Evolutionary conservation across 2,329 filamentous ascomycete genomes (phyloP).

Genomic region (Stagonosporopsis rhizophila): DNA sequence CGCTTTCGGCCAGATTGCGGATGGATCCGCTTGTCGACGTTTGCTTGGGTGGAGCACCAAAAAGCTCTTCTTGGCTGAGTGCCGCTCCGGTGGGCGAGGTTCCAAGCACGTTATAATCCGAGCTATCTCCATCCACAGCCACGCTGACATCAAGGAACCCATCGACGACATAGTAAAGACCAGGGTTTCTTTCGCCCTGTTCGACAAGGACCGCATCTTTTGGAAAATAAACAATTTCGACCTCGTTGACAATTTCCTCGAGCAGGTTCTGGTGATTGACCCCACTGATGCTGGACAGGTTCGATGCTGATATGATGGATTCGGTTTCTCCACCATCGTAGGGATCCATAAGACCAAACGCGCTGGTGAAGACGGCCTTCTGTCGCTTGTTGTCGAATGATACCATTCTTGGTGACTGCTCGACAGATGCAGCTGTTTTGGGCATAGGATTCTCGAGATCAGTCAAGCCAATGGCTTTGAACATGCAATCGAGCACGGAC

Average conservation of each 20-base stretch:
- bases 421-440: constrained; percentile 71
- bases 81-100: constrained; percentile 47
- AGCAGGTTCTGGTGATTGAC: constrained; percentile 70
- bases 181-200: constrained; percentile 95
- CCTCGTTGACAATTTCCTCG: constrained; percentile 85
- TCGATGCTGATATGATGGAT: constrained; percentile 69
- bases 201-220: constrained; percentile 94
- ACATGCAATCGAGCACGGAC: constrained; percentile 93
- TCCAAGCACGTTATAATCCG: constrained; percentile 53
- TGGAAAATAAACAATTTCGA: constrained; percentile 97
- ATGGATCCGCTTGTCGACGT: constrained; percentile 33
- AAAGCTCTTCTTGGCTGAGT: constrained; percentile 48
- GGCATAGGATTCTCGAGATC: constrained; percentile 69
- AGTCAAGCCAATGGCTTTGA: constrained; percentile 87
- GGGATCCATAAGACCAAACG: constrained; percentile 89
- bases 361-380: constrained; percentile 82
- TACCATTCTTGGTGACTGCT: constrained; percentile 82
- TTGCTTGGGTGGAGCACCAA: constrained; percentile 38
- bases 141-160: constrained; percentile 95
- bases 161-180: constrained; percentile 96
- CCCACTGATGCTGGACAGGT: constrained; percentile 58
- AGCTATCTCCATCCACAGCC: constrained; percentile 70
- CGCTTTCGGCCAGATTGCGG: constrained; percentile 37
- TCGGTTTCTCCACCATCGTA: constrained; percentile 86
- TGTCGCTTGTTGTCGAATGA: constrained; percentile 84